Evolutionary conservation across 768 basidiomycete genomes (phyloP), one percentile per base, ranked within the genome.

Genomic region (Leccinum imitatum): DNA sequence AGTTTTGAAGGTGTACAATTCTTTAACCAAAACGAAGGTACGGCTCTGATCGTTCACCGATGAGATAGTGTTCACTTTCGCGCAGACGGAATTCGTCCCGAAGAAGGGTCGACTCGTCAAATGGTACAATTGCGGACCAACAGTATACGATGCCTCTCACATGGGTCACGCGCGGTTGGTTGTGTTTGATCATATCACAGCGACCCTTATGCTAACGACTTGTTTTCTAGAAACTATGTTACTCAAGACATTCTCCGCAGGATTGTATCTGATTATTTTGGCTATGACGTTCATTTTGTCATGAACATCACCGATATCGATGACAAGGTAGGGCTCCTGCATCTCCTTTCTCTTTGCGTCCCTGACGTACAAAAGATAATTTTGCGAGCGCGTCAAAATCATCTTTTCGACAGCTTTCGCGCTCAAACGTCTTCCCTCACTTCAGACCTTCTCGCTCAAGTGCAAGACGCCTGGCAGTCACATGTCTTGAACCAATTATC

Each of bases 241-340:
- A 67, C 70, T 9, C 69, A 71, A 55, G 65, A 71, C n/a, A 61
- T 70, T 31, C 62, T 69, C 3, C 68, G 69, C n/a, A 72, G 97
- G 53, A 92, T 99, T 54, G 79, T 98, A 80, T 81, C 88, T 1
- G 94, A 98, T 77, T 98, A 96, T 76, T 98, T 98, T 76, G 91
- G 92, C 25, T 98, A 95, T 69, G 92, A 98, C 71, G 90, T 99
- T 58, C 93, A 98, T 73, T 97, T 98, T 70, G 96, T 98, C 50
- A 97, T 97, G 94, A 99, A 99, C 74, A 86, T 99, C 66, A 99
- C 97, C 5, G 96, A 99, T 75, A 97, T 99, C 62, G 97, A 99
- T 69, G 97, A 98, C 82, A 99, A 99, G 86, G 96, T 91, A 60
- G 56, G 78, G 60, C 17, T 19, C 44, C 51, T n/a, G 21, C 5